A percentile compares a stretch with the other conserved stretches of the same genome.
Evolutionary conservation across 257 asterid genomes (phyloP).

Genomic region (Petunia axillaris): DNA sequence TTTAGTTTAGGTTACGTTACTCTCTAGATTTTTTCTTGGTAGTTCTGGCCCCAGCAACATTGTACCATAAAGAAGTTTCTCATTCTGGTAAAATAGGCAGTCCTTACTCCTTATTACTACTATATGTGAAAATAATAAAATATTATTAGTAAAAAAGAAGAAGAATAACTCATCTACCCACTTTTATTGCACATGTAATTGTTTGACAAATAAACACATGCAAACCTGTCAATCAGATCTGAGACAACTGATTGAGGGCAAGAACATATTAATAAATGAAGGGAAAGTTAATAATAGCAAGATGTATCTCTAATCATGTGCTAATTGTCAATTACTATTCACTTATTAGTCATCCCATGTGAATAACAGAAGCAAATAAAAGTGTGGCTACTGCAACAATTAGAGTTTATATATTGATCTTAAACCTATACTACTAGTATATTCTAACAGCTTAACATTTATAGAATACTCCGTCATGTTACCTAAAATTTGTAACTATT

Average conservation of each 20-base stretch:
- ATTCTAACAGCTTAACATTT: not conserved
- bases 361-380: not conserved
- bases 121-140: too few relatives aligned
- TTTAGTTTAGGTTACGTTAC: too few relatives aligned
- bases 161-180: not conserved
- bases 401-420: not conserved
- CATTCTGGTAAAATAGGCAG: not conserved
- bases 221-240: constrained; percentile 24
- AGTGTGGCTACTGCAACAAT: not conserved
- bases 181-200: constrained; percentile 9
- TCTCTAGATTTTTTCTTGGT: too few relatives aligned
- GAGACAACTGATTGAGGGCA: constrained; percentile 16
- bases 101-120: not conserved
- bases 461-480: not conserved
- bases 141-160: too few relatives aligned
- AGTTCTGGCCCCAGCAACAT: not conserved
- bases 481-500: not conserved
- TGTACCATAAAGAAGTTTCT: constrained; percentile 6
- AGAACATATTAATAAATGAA: not conserved
- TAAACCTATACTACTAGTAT: not conserved
- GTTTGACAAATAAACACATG: constrained; percentile 6
- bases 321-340: constrained; percentile 24
- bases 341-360: constrained; percentile 31
- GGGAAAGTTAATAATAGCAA: not conserved
- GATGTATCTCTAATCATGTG: constrained; percentile 27